Evolutionary conservation across 1,284 basidiomycete species (phyloP).

Genomic region (Marasmius fiardii): DNA sequence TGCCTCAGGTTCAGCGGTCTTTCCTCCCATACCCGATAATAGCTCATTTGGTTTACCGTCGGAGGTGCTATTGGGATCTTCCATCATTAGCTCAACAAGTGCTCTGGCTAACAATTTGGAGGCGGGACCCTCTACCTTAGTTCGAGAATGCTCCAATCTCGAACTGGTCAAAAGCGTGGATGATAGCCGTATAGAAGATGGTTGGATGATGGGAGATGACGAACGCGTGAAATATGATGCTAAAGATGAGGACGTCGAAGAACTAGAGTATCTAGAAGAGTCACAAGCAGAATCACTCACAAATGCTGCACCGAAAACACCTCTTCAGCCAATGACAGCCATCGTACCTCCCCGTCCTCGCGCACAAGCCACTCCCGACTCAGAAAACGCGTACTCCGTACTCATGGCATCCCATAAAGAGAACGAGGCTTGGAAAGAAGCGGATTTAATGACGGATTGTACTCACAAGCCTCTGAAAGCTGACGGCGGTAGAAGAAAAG

Average conservation of each 20-base stretch:
- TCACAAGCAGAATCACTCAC: slow-evolving; percentile 1
- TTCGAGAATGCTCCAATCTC: slow-evolving; percentile 2
- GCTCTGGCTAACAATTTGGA: background rate
- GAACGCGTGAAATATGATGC: slow-evolving; percentile 36
- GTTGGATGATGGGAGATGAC: slow-evolving; percentile 65
- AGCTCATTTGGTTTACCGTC: background rate
- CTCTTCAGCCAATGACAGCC: background rate
- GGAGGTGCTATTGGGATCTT: slow-evolving; percentile 10
- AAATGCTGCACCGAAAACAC: background rate
- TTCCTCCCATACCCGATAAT: background rate
- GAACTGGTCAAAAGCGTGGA: slow-evolving; percentile 6
- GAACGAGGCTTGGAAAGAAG: slow-evolving; percentile 82
- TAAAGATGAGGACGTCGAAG: slow-evolving; percentile 20
- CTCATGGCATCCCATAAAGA: slow-evolving; percentile 84
- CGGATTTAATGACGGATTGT: slow-evolving; percentile 49
- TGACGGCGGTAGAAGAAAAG: slow-evolving; percentile 64
- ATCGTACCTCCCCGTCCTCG: background rate
- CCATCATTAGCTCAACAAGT: background rate
- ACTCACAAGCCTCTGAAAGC: slow-evolving; percentile 43
- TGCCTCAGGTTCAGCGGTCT: background rate
- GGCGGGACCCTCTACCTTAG: background rate
- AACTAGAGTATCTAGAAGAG: slow-evolving; percentile 14
- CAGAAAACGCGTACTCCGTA: slow-evolving; percentile 62
- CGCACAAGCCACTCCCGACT: background rate
- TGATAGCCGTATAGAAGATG: slow-evolving; percentile 30